phyloP scores from a whole-genome alignment of 1,284 basidiomycete species.

The Tylopilus sp. region DNA sequence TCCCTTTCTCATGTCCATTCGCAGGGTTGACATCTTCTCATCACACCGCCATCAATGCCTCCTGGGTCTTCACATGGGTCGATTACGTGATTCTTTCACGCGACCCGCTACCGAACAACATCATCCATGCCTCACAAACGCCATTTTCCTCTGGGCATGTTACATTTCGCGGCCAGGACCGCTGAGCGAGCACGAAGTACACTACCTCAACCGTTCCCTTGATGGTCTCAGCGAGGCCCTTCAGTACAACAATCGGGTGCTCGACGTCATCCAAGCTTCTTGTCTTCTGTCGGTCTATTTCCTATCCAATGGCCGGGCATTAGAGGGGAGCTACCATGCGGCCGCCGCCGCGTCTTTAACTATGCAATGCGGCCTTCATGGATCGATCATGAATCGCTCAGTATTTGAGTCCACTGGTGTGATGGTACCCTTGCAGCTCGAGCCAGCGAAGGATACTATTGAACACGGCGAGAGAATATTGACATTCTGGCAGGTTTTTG shows the following conservation, averaged over 20 bases:
- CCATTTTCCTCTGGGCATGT: slow-evolving; percentile 78
- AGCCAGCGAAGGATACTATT: slow-evolving; percentile 53
- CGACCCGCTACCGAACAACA: slow-evolving; percentile 55
- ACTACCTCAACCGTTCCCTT: slow-evolving; percentile 61
- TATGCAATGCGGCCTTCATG: slow-evolving; percentile 65
- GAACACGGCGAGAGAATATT: slow-evolving; percentile 63
- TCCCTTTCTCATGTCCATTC: slow-evolving; percentile 14
- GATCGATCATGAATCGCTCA: slow-evolving; percentile 40
- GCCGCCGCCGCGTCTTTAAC: slow-evolving; percentile 66
- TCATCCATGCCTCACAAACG: slow-evolving; percentile 72
- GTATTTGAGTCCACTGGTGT: slow-evolving; percentile 37
- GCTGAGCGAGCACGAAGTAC: slow-evolving; percentile 64
- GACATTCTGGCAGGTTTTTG: slow-evolving; percentile 71
- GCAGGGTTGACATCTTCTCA: slow-evolving; percentile 68
- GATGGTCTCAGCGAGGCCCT: slow-evolving; percentile 60
- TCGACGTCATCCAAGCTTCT: slow-evolving; percentile 72
- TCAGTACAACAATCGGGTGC: slow-evolving; percentile 48
- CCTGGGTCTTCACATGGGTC: slow-evolving; percentile 63
- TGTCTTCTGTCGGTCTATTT: slow-evolving; percentile 73
- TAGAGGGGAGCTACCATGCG: slow-evolving; percentile 73
- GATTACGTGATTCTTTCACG: slow-evolving; percentile 57
- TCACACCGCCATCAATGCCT: slow-evolving; percentile 75
- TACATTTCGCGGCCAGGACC: slow-evolving; percentile 70
- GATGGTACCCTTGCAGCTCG: slow-evolving; percentile 48
- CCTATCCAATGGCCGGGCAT: slow-evolving; percentile 65